Conservation (phyloP, 139 green algal genomes). For the Chlorella ohadii region DNA sequence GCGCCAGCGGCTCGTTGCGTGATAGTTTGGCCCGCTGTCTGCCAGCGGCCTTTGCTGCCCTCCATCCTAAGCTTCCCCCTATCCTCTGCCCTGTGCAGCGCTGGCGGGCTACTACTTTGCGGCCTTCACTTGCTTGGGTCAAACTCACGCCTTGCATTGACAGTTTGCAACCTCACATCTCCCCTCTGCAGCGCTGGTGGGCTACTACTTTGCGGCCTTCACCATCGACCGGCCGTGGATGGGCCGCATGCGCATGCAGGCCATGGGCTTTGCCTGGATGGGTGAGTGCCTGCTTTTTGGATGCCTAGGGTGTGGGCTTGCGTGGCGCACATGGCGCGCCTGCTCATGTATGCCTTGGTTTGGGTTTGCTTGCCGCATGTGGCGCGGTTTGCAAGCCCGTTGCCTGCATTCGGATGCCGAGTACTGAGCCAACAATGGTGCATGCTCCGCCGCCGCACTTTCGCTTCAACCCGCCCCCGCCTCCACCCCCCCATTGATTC, state of each 20-base stretch:
- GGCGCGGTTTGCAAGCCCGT: no score
- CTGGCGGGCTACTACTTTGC: constrained; percentile 77
- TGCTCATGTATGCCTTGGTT: no score
- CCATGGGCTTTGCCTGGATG: constrained; percentile 59
- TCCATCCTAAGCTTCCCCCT: no score
- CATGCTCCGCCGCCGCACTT: not conserved
- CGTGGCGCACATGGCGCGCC: no score
- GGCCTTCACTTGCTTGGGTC: constrained; percentile 65
- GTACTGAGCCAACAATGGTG: not conserved
- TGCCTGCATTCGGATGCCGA: no score
- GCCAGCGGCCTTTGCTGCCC: no score
- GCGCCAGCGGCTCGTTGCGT: no score
- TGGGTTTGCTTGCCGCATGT: no score
- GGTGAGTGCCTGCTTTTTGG: not conserved
- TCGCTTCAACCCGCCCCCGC: not conserved
- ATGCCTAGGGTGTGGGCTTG: no score
- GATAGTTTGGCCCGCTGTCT: no score
- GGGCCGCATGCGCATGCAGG: constrained; percentile 65
- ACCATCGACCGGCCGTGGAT: constrained; percentile 72
- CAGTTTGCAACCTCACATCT: no score
- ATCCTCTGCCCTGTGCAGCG: constrained; percentile 15
- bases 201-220: constrained; percentile 75
- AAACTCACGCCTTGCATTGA: no score
- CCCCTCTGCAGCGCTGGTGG: constrained; percentile 52
- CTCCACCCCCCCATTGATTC: constrained; percentile 24